Evolutionary conservation across 2,329 filamentous ascomycete genomes (phyloP), one percentile per base, ranked within the genome.

Genomic region (Karstenula rhodostoma): DNA sequence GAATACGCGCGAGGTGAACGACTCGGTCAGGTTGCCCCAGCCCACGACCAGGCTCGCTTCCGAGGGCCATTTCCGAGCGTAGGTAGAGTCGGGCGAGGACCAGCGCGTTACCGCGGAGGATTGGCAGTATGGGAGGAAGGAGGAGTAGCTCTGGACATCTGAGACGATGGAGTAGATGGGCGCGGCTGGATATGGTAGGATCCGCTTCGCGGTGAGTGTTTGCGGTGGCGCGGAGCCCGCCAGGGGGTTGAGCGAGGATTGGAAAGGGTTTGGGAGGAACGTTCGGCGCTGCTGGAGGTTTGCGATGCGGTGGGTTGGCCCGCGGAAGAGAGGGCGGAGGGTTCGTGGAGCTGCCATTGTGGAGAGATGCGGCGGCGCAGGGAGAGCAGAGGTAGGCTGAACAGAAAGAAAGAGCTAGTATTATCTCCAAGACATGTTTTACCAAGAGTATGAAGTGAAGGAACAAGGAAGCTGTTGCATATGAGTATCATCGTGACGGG

Each of bases 121-220:
- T 46, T 87, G 86, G 80, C 94, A 96, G 85, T 96, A 97, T 12
- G 95, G 95, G n/a, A 99, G 87, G 83, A 98, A 99, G 66, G 83
- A 77, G 40, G 85, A 83, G 86, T 99, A 99, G 64, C 64, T 68
- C 77, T 92, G 87, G 66, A 99, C 89, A 78, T 97, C 93, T 80
- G 93, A 89, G 77, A 99, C 94, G 57, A 97, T 86, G 67, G 84
- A 83, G 86, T 95, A 99, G 68, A 99, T 88, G 1, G 87, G 83
- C 4, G 79, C 72, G 33, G 88, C 82, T 0, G 89, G 81, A 82
- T 96, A 96, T 15, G 91, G 90, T 15, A 98, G 89, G 4, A 85
- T 90, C 62, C 93, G 90, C 22, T 85, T 84, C 12, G 93, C 93
- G 54, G 86, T 87, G 59, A 98, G 84, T 65, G 82, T 87, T 73